Evolutionary conservation across 805 yeast species (phyloP), one percentile per base, ranked within the genome.

Genomic region (Cyberlindnera xylosilytica): DNA sequence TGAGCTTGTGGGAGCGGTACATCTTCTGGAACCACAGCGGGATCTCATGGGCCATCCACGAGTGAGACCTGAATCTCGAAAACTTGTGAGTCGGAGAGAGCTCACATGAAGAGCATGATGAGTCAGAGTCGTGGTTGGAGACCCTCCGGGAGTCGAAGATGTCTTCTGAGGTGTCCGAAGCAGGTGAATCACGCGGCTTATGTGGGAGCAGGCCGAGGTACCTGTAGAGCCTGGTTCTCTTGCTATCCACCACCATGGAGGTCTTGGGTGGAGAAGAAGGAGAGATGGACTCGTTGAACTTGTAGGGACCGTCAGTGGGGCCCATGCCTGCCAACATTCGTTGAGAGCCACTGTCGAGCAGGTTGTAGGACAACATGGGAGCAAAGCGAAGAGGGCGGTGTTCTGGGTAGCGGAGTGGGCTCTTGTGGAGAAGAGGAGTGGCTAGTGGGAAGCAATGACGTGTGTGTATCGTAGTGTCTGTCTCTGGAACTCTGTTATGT

Each of bases 1-100:
- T 32, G n/a, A 13, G 12, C 20, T 16, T 29, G n/a, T 22, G 29
- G 17, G n/a, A 29, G 12, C 40, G 28, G 20, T 29, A 30, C 16
- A 37, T 3, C 35, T 37, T 37, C 27, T 30, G 29, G 23, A 37
- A 37, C 40, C 40, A 37, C 19, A 22, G 30, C 3, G 40, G 40
- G 17, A 37, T 37, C 12, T 36, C 39, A 3, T 28, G 34, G n/a
- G 29, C 29, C 12, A 3, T 18, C 33, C 33, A 20, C 8, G 31
- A 35, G 23, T 8, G 24, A 8, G 24, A 22, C 24, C 10, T 22
- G 24, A 10, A 7, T 10, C 24, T 10, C 10, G 24, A 22, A 8
- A 22, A 8, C 24, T 22, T 22, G 7, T 22, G 24, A 8, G 10
- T 22, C 10, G 24, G 24, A 22, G 24, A 22, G 10, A 8, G 24